These are phyloP conservation scores for Ramichloridium luteum DNA, from an alignment of 2,329 filamentous ascomycete species.

Conservation along the genomic window DNA sequence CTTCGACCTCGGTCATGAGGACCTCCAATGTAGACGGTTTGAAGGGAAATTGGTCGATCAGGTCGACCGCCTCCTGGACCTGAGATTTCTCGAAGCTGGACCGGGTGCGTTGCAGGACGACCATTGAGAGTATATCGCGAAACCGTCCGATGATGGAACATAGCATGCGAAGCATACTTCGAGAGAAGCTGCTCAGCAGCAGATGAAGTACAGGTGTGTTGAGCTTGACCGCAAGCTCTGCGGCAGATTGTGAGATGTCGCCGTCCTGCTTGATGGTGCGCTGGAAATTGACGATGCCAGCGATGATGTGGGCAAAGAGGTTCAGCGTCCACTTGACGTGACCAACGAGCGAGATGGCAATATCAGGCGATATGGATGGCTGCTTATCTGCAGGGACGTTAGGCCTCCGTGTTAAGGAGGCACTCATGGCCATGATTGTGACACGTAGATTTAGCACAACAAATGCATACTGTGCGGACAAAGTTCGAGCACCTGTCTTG, in stretches of 20 bases:
- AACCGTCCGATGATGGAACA: no score
- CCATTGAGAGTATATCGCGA: not conserved
- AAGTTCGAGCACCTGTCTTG: slow-evolving; percentile 45
- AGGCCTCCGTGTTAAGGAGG: slow-evolving; percentile 17
- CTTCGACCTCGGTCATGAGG: slow-evolving; percentile 47
- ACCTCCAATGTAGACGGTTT: slow-evolving; percentile 35
- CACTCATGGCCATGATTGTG: slow-evolving; percentile 46
- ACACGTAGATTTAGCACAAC: slow-evolving; percentile 60
- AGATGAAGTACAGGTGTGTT: slow-evolving; percentile 32
- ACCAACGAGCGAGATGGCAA: slow-evolving; percentile 59
- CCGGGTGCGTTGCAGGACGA: slow-evolving; percentile 18
- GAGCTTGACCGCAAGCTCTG: slow-evolving; percentile 10
- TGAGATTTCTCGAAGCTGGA: slow-evolving; percentile 29
- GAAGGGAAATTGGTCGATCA: slow-evolving; percentile 29
- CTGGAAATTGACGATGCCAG: slow-evolving; percentile 38
- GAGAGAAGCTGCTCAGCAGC: slow-evolving; percentile 60
- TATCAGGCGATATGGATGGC: slow-evolving; percentile 39
- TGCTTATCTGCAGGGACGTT: slow-evolving; percentile 11
- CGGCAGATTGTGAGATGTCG: slow-evolving; percentile 10
- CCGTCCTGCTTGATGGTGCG: slow-evolving; percentile 5
- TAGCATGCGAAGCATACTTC: slow-evolving; percentile 58
- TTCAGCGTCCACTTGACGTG: slow-evolving; percentile 71
- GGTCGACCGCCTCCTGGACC: not conserved
- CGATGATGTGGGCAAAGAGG: slow-evolving; percentile 43
- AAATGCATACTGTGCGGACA: slow-evolving; percentile 64